Evolutionary conservation across 345 rosid species (phyloP).

Genomic region (Schrenkiella parvula): DNA sequence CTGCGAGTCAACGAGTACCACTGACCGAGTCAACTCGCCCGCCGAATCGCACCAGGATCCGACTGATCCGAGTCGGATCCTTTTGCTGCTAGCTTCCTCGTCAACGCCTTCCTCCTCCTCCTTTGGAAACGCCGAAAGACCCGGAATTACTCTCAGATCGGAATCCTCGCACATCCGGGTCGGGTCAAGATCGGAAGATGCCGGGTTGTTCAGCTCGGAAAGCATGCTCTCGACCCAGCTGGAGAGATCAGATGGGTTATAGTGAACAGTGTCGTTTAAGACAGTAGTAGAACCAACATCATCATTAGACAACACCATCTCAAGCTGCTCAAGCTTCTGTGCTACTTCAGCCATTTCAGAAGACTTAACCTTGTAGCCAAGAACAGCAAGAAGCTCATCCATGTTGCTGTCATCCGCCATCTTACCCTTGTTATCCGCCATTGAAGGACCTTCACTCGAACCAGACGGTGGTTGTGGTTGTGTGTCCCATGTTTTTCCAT

Average conservation of each 20-base stretch:
- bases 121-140: constrained; percentile 47
- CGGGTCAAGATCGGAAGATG: constrained; percentile 20
- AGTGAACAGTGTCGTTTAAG: constrained; percentile 63
- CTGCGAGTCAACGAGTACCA: constrained; percentile 73
- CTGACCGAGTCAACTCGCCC: constrained; percentile 43
- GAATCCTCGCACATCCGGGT: constrained; percentile 35
- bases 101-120: constrained; percentile 10
- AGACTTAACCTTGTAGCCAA: constrained; percentile 78
- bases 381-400: constrained; percentile 80
- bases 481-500: constrained; percentile 36
- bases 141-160: constrained; percentile 77
- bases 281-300: constrained; percentile 63
- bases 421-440: constrained; percentile 37
- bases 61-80: constrained; percentile 39
- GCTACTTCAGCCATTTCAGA: constrained; percentile 93
- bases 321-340: constrained; percentile 80
- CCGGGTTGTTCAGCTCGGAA: constrained; percentile 53
- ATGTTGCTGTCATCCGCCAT: constrained; percentile 55
- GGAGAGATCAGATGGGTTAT: constrained; percentile 77
- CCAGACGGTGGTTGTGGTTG: constrained; percentile 5
- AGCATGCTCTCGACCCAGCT: constrained; percentile 75
- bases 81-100: constrained; percentile 32
- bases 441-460: constrained; percentile 30
- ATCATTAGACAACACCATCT: constrained; percentile 69
- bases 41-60: constrained; percentile 14